These are phyloP conservation scores for Filobasidium wieringae DNA, from an alignment of 768 basidiomycete genomes.

Conservation along the genomic window DNA sequence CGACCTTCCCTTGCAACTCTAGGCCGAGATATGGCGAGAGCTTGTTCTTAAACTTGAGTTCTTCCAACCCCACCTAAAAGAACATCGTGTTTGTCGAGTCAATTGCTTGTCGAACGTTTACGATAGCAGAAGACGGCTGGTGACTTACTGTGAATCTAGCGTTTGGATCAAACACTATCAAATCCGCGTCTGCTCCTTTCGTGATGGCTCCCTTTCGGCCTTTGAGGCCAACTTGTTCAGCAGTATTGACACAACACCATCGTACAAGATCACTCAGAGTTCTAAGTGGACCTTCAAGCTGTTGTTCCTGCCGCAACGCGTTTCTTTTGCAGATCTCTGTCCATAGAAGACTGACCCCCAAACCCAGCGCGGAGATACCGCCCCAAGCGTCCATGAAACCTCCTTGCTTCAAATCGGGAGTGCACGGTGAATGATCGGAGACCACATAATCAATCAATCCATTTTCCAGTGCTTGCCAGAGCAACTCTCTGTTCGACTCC, in stretches of 20 bases:
- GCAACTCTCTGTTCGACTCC: slow-evolving; percentile 53
- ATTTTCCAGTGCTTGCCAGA: slow-evolving; percentile 71
- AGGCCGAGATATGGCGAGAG: slow-evolving; percentile 77
- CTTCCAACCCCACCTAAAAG: slow-evolving; percentile 57
- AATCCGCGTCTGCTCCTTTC: slow-evolving; percentile 71
- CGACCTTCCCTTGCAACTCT: slow-evolving; percentile 57
- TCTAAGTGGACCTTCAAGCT: slow-evolving; percentile 28
- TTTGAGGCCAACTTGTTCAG: slow-evolving; percentile 64
- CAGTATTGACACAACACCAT: slow-evolving; percentile 67
- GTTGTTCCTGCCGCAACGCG: slow-evolving; percentile 7
- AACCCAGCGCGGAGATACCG: slow-evolving; percentile 78
- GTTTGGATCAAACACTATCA: slow-evolving; percentile 68
- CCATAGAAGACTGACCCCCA: slow-evolving; percentile 81
- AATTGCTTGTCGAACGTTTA: neutral
- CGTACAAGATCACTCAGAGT: slow-evolving; percentile 52
- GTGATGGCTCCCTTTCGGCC: slow-evolving; percentile 58
- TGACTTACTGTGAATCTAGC: slow-evolving; percentile 20
- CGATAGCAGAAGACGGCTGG: neutral
- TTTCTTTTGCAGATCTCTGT: slow-evolving; percentile 61
- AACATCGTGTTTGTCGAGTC: neutral
- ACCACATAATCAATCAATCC: slow-evolving; percentile 86
- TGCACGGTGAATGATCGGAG: slow-evolving; percentile 91
- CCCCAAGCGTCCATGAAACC: slow-evolving; percentile 88
- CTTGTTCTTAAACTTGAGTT: slow-evolving; percentile 84
- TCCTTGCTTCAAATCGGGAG: slow-evolving; percentile 61